Base-by-base conservation (phyloP, 1,284 basidiomycete genomes). In the Mycena citricolor region DNA sequence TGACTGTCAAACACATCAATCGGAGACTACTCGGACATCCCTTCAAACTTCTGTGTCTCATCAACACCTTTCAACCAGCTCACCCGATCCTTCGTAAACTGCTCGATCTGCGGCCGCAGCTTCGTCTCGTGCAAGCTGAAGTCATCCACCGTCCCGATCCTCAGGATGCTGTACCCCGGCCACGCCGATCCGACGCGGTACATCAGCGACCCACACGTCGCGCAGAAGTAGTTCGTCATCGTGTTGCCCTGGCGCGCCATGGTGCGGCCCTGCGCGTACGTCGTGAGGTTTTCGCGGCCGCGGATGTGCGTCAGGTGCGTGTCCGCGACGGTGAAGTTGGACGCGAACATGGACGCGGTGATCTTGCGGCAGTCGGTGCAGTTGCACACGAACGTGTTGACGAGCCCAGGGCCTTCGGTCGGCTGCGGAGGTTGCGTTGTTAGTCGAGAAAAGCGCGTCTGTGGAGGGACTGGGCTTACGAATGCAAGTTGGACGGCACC, bases 341-440 rank as follows among this genome's bases (percentile, higher is more conserved):
- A 42, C 12, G 54, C 46, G 32, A 57, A 57, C 52, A 55, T 52
- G 41, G 51, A 54, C 1, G 52, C 51, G 30, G 51, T 55, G 41
- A 57, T 39, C 42, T 57, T 57, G 36, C 26, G 54, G 33, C 55
- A 57, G 49, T 57, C 55, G 0, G 40, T n/a, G 46, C 54, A 57
- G 45, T 57, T 36, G 49, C 55, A 57, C 30, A 52, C 12, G 42
- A 55, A 54, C 4, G 36, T 38, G 22, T 35, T 29, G 14, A 49
- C 25, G 5, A 54, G 31, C 21, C 55, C 55, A 4, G 54, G 54
- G n/a, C 28, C 43, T 20, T 50, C n/a, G 17, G 48, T 51, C 38
- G 55, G 54, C 55, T 57, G 38, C n/a, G 5, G 13, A n/a, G n/a
- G n/a, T n/a, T n/a, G n/a, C n/a, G n/a, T n/a, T n/a, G n/a, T n/a